Evolutionary conservation across 441 rosid species (phyloP).

Genomic region (Croton laevigatus): DNA sequence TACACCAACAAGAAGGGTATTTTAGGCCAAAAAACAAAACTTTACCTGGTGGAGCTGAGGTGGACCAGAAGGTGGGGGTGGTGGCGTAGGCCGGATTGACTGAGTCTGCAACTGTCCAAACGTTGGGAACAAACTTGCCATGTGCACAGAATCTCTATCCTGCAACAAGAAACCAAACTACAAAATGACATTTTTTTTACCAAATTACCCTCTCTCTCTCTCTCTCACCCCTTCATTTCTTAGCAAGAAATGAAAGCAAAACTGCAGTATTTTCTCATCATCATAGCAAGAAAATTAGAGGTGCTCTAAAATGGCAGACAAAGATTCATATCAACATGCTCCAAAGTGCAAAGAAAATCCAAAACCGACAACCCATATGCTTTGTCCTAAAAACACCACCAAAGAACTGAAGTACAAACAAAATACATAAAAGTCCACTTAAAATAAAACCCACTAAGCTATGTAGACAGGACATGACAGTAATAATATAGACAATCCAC

Average conservation of each 20-base stretch:
- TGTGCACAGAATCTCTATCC: constrained; percentile 56
- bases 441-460: neutral
- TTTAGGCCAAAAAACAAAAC: constrained; percentile 6
- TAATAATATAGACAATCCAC: neutral
- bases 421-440: constrained; percentile 6
- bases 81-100: constrained; percentile 39
- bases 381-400: neutral
- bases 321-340: neutral
- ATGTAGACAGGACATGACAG: neutral
- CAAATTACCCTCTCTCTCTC: constrained; percentile 9
- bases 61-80: constrained; percentile 30
- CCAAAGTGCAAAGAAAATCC: neutral
- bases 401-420: constrained; percentile 12
- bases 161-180: constrained; percentile 23
- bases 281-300: neutral
- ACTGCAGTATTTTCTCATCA: neutral
- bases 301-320: constrained; percentile 13
- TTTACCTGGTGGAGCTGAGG: constrained; percentile 48
- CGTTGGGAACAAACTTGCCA: constrained; percentile 55
- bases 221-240: neutral
- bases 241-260: neutral
- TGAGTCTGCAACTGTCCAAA: constrained; percentile 55
- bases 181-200: constrained; percentile 13
- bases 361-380: neutral
- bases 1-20: constrained; percentile 16